Conservation (phyloP, 2,329 filamentous ascomycete genomes). For the Sporothrix euskadiensis region DNA sequence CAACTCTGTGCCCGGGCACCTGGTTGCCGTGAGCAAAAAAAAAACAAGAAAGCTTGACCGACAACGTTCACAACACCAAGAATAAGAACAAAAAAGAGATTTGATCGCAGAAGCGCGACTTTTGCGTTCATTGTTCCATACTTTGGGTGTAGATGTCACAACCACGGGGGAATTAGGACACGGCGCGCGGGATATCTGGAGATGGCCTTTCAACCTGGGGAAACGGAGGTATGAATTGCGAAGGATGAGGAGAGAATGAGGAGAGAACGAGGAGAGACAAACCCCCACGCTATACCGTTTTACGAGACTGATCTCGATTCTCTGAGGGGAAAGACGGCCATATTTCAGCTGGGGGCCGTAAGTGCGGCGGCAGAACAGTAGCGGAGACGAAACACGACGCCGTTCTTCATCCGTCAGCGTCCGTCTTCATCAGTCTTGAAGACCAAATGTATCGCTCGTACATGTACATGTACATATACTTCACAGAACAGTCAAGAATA, state of each 20-base stretch:
- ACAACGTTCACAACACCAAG: background rate
- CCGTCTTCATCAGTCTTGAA: too few species aligned
- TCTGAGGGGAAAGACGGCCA: background rate
- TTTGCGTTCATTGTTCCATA: background rate
- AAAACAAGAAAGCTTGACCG: background rate
- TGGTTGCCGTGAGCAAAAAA: background rate
- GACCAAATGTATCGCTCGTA: background rate
- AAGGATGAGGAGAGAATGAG: background rate
- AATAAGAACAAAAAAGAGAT: background rate
- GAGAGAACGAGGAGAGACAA: background rate
- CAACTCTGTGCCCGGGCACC: background rate
- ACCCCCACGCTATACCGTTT: conserved; percentile 8
- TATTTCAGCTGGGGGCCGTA: background rate
- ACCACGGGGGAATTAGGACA: background rate
- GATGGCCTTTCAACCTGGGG: background rate
- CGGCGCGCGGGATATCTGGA: background rate
- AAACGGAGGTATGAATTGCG: background rate
- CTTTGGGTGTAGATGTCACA: background rate
- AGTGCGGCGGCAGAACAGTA: background rate
- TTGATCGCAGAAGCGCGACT: conserved; percentile 8
- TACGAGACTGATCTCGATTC: background rate
- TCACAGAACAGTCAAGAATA: background rate
- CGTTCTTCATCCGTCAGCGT: too few species aligned
- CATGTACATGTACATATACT: too few species aligned
- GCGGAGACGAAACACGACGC: background rate